A percentile compares a stretch with the other conserved stretches of the same genome.
Conservation (phyloP, 495 filamentous ascomycete genomes). For the Letharia columbiana region DNA sequence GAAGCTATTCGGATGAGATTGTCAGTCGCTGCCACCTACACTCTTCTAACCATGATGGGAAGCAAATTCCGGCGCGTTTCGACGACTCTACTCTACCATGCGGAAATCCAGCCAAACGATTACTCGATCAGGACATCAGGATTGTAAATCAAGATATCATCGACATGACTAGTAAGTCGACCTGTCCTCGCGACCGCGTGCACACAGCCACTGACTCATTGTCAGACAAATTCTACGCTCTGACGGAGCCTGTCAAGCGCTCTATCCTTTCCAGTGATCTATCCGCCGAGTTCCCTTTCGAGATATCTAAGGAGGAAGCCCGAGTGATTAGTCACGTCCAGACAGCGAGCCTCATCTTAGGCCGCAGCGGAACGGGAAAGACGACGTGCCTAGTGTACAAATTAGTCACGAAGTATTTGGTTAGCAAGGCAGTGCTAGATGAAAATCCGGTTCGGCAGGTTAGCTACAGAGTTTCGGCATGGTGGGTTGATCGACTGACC, state of each 20-base stretch:
- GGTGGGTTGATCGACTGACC: neutral
- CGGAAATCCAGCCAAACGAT: neutral
- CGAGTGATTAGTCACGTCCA: slow-evolving; percentile 31
- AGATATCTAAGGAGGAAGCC: slow-evolving; percentile 32
- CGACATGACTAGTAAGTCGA: slow-evolving; percentile 27
- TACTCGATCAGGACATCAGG: slow-evolving; percentile 7
- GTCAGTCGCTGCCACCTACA: slow-evolving; percentile 18
- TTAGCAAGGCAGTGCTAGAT: slow-evolving; percentile 9
- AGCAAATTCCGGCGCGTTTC: neutral
- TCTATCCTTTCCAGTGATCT: slow-evolving; percentile 20
- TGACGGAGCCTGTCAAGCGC: slow-evolving; percentile 32
- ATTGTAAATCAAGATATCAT: slow-evolving; percentile 19
- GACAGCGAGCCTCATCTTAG: slow-evolving; percentile 34
- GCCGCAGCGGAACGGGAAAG: slow-evolving; percentile 41
- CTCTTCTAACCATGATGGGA: neutral
- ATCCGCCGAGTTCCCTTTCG: slow-evolving; percentile 33
- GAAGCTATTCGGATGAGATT: slow-evolving; percentile 15
- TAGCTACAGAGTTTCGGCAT: neutral
- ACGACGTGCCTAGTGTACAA: slow-evolving; percentile 40
- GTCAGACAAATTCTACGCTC: slow-evolving; percentile 33
- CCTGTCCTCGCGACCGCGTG: neutral
- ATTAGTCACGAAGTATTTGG: slow-evolving; percentile 28
- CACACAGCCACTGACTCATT: neutral
- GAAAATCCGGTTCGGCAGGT: slow-evolving; percentile 28
- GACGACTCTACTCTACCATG: neutral